Conservation (phyloP, 2,329 filamentous ascomycete genomes). For the Talaromyces verruculosus region DNA sequence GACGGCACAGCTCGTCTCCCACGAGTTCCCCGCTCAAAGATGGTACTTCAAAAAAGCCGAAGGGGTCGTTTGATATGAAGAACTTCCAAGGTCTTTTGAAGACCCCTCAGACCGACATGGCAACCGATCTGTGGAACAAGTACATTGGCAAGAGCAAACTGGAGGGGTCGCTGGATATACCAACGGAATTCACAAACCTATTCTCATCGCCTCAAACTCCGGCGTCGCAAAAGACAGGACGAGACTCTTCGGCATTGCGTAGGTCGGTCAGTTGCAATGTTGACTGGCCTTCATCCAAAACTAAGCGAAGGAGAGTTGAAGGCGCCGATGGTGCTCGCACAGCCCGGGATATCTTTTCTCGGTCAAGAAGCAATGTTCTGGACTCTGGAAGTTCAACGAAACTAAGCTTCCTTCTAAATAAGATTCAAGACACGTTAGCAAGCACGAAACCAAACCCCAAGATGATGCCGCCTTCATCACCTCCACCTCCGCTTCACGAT, state of each 20-base stretch:
- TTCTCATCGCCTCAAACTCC: constrained; percentile 70
- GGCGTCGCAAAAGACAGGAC: constrained; percentile 41
- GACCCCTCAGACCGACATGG: constrained; percentile 70
- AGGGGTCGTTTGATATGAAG: constrained; percentile 57
- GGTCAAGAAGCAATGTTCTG: constrained; percentile 42
- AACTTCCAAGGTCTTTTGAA: constrained; percentile 60
- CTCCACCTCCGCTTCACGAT: constrained; percentile 41
- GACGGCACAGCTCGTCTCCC: constrained; percentile 73
- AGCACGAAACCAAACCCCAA: constrained; percentile 32
- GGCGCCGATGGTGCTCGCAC: constrained; percentile 45
- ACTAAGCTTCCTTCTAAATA: constrained; percentile 63
- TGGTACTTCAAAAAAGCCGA: constrained; percentile 40
- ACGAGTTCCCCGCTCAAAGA: constrained; percentile 62
- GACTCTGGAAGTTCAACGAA: constrained; percentile 46
- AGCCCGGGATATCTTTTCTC: constrained; percentile 48
- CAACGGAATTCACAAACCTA: constrained; percentile 62
- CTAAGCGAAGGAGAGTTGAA: constrained; percentile 64
- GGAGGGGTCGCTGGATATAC: constrained; percentile 49
- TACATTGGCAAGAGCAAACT: constrained; percentile 59
- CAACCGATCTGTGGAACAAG: constrained; percentile 73
- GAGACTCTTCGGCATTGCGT: constrained; percentile 55
- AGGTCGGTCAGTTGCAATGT: constrained; percentile 68
- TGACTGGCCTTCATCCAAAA: constrained; percentile 62
- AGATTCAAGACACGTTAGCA: constrained; percentile 57
- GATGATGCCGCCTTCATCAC: constrained; percentile 46